Evolutionary conservation across 163 green algal genomes (phyloP), one percentile per base, ranked within the genome.

Genomic region (Prototheca wickerhamii): DNA sequence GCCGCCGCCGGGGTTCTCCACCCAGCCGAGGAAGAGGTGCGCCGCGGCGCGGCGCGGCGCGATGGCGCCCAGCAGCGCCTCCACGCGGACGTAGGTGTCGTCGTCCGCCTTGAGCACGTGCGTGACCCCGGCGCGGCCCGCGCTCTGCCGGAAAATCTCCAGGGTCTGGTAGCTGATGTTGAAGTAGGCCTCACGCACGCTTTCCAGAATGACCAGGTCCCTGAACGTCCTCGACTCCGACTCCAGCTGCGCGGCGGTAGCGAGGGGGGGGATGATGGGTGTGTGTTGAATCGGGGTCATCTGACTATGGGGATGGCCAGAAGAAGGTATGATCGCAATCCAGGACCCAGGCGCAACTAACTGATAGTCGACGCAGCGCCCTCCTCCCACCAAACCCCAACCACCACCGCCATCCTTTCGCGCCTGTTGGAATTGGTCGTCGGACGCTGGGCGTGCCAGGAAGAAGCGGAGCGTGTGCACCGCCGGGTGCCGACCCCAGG

Each of bases 111-210:
- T 82, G 23, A 82, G 57, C 23, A 76, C 42, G 51, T 82, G 72
- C 4, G 76, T 78, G 35, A 58, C 56, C 0, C 20, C 30, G 0
- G 44, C 60, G 28, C 80, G 69, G 10, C 67, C 51, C 0, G 76
- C 73, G 1, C 72, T 72, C 6, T 65, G 30, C 2, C 76, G 69
- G 23, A 67, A 32, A 25, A 73, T 54, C 63, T 79, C 76, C 42
- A 82, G 61, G 2, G 76, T 82, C 56, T 82, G 76, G 63, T 82
- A 66, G 0, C 57, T 80, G 66, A 82, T 82, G 69, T 82, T 82
- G 63, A 52, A 20, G 53, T 82, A 82, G 42, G 60, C 31, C 66
- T 82, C 76, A 42, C 51, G 50, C 0, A 65, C 29, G 29, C 37
- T 20, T 23, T 60, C 61, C 34, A 82, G 63, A 29, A 82, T 40